A percentile compares a stretch with the other conserved stretches of the same genome.
Conservation (phyloP, 2,329 filamentous ascomycete species). For the Fusarium cyanostomum region DNA sequence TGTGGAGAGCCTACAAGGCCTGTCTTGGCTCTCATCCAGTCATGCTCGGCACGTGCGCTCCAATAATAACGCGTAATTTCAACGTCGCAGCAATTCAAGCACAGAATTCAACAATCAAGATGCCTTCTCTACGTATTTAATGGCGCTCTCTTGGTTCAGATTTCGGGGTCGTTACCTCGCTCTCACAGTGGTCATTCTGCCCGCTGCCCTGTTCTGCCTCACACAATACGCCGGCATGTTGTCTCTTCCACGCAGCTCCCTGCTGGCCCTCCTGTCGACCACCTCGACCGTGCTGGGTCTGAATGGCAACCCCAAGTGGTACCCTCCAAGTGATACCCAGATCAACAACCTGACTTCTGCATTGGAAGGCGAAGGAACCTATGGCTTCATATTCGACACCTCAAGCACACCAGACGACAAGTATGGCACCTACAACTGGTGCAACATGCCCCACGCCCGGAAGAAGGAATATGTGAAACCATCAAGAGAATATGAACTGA, state of each 20-base stretch:
- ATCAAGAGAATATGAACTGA: conserved; percentile 66
- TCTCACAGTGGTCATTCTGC: conserved; percentile 8
- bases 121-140: neutral
- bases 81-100: neutral
- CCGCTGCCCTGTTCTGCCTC: conserved; percentile 8
- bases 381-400: conserved; percentile 79
- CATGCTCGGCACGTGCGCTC: conserved; percentile 27
- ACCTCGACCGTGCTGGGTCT: conserved; percentile 10
- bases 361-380: conserved; percentile 68
- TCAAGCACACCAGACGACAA: conserved; percentile 64
- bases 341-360: conserved; percentile 71
- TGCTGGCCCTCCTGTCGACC: conserved; percentile 27
- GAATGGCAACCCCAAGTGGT: conserved; percentile 61
- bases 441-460: conserved; percentile 89
- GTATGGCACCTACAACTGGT: conserved; percentile 80
- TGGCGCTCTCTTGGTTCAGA: conserved; percentile 23
- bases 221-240: conserved; percentile 27
- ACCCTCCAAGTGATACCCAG: conserved; percentile 62
- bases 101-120: neutral
- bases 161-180: conserved; percentile 5
- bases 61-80: conserved; percentile 26
- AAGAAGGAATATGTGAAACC: conserved; percentile 68
- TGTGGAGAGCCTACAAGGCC: no score
- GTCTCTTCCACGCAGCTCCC: conserved; percentile 10
- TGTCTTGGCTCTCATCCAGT: conserved; percentile 16